Evolutionary conservation across 1,284 basidiomycete species (phyloP), one percentile per base, ranked within the genome.

Genomic region (Cutaneotrichosporon cyanovorans): DNA sequence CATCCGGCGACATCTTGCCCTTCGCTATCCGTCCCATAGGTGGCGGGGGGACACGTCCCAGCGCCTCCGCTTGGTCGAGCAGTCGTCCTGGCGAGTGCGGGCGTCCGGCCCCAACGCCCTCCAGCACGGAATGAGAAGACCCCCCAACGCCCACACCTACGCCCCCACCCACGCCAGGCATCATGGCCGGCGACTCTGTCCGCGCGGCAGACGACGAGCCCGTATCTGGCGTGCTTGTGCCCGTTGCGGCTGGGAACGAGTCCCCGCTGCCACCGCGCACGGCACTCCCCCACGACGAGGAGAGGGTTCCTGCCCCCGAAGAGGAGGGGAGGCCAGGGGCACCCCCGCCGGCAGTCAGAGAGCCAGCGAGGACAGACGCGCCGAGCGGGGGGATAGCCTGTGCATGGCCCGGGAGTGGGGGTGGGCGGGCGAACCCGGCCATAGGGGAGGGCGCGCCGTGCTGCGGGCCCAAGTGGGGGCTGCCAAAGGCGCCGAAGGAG

Each of bases 351-450:
- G 48, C 42, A 10, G 62, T 59, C 4, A 69, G 56, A 2, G 66
- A 66, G 4, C 66, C 68, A 16, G 66, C 66, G 4, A 69, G 54
- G 1, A 65, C 66, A 0, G 68, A 69, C n/a, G 65, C 61, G 7
- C 60, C 61, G 10, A 63, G 46, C 23, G 44, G 53, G 15, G 57
- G 46, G 4, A 60, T 44, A 7, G 59, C 48, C 5, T 48, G 42
- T 15, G 53, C 56, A 14, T 46, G 40, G 0, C 50, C 23, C 16
- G 38, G 46, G 38, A 62, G 48, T 6, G 51, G 47, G 7, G 53
- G 48, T 1, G 48, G 39, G 8, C 50, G 42, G 5, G 18, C 36
- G 20, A 54, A 51, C 25, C 18, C n/a, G n/a, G n/a, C 33, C 48
- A 41, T 48, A 9, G 42, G 38, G 7, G 56, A 46, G 22, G 47